Evolutionary conservation across 192 early-diverging fungal genomes (phyloP), one percentile per base, ranked within the genome.

Genomic region (Phlyctochytrium planicorne): DNA sequence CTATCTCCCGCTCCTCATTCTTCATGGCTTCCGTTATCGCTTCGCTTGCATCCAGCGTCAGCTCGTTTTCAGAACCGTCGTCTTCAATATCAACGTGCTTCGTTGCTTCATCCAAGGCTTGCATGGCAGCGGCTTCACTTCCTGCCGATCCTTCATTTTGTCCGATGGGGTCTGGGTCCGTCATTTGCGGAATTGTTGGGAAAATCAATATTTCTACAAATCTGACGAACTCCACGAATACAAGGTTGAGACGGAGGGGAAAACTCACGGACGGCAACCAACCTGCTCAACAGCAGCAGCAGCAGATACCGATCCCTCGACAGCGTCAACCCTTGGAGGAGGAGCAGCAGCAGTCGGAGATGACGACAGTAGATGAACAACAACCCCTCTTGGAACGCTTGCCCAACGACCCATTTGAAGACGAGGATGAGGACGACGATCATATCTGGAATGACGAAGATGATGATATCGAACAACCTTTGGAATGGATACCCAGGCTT

Each of bases 11-110:
- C 40, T 47, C 40, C 20, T 47, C 40, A 14, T 47, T 6, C 31
- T 62, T 62, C 75, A 83, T 81, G 30, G 73, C 1, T 30, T 77
- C 74, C 2, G 77, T 79, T 23, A 75, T 69, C 4, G 55, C 55
- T 57, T 57, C 55, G 27, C 55, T 57, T 14, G 16, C 12, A 25
- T 57, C 55, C 6, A 57, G 55, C 25, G 55, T 25, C 6, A 57
- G 10, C 12, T 57, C 55, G 20, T 10, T 14, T 6, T 14, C 55
- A 10, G 55, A 6, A 6, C 12, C 55, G 6, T 57, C 25, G 20
- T 57, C 55, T 27, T 57, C 55, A 47, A 47, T 20, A 47, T 47
- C 40, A 6, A 47, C 40, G 40, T 20, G 10, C 40, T 14, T 14
- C 40, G 40, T 20, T 6, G 20, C 40, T 20, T 47, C 40, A 47